phyloP scores from a whole-genome alignment of 345 rosid genomes.

The Erodium maritimum region DNA sequence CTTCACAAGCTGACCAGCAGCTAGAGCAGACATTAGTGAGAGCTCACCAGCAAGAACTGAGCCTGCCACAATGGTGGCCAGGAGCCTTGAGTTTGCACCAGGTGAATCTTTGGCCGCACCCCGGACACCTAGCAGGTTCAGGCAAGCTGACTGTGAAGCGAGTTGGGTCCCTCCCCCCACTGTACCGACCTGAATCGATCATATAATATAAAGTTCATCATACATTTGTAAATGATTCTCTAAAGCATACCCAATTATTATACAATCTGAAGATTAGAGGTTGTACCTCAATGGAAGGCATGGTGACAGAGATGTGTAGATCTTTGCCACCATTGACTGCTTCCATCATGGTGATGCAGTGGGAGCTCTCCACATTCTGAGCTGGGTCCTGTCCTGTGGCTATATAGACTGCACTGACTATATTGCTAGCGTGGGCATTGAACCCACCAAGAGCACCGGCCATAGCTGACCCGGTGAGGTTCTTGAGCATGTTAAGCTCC shows the following conservation, averaged over 20 bases:
- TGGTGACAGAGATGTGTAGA: conserved; percentile 54
- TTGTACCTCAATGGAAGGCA: conserved; percentile 61
- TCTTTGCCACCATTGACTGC: conserved; percentile 52
- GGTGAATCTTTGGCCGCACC: conserved; percentile 50
- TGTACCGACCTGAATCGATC: conserved; percentile 42
- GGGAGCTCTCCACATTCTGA: conserved; percentile 28
- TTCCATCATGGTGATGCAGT: conserved; percentile 70
- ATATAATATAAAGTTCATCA: no score
- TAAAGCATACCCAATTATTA: background rate
- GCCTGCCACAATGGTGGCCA: conserved; percentile 61
- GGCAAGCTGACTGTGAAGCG: conserved; percentile 63
- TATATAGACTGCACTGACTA: conserved; percentile 56
- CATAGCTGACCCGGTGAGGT: conserved; percentile 58
- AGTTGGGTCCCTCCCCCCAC: conserved; percentile 76
- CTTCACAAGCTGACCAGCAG: conserved; percentile 59
- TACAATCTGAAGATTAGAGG: no score
- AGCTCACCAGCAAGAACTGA: conserved; percentile 61
- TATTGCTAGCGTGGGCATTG: conserved; percentile 74
- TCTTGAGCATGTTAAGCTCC: conserved; percentile 73
- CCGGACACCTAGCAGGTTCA: conserved; percentile 53
- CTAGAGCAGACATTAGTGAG: conserved; percentile 63
- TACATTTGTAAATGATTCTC: no score
- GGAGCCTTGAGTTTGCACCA: conserved; percentile 46
- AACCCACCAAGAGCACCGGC: conserved; percentile 81
- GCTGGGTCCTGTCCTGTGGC: conserved; percentile 64